Conservation (phyloP, 768 basidiomycete genomes). For the Baorangia bicolor region DNA sequence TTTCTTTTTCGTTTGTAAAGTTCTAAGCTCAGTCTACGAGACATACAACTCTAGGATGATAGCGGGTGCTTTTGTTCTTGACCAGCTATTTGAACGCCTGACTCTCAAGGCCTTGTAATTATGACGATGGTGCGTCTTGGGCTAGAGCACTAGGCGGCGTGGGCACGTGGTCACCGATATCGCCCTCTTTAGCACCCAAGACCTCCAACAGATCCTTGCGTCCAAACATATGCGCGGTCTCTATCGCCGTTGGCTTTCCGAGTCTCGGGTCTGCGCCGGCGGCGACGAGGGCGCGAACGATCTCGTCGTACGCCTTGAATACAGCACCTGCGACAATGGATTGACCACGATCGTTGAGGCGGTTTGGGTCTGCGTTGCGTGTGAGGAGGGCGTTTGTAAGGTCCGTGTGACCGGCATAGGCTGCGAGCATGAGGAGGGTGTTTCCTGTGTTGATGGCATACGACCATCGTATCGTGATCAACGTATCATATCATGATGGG, state of each 20-base stretch:
- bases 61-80: background rate
- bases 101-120: background rate
- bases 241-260: conserved; percentile 67
- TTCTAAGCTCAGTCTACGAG: background rate
- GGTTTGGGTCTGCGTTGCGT: conserved; percentile 63
- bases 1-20: background rate
- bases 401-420: conserved; percentile 64
- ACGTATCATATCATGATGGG: background rate
- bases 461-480: background rate
- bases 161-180: conserved; percentile 37
- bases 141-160: conserved; percentile 20
- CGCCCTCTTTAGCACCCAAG: conserved; percentile 59
- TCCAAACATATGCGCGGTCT: conserved; percentile 68
- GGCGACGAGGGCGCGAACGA: conserved; percentile 54
- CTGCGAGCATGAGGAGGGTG: conserved; percentile 75
- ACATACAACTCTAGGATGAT: background rate
- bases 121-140: background rate
- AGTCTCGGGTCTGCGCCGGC: conserved; percentile 60
- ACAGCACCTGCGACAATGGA: conserved; percentile 75
- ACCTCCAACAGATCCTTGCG: conserved; percentile 53
- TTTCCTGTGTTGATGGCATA: conserved; percentile 55
- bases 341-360: conserved; percentile 69
- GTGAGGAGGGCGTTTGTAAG: conserved; percentile 53
- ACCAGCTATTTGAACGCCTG: background rate
- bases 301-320: conserved; percentile 67